Base-by-base conservation (phyloP, 116 monocot species). In the Trichopus zeylanicus region DNA sequence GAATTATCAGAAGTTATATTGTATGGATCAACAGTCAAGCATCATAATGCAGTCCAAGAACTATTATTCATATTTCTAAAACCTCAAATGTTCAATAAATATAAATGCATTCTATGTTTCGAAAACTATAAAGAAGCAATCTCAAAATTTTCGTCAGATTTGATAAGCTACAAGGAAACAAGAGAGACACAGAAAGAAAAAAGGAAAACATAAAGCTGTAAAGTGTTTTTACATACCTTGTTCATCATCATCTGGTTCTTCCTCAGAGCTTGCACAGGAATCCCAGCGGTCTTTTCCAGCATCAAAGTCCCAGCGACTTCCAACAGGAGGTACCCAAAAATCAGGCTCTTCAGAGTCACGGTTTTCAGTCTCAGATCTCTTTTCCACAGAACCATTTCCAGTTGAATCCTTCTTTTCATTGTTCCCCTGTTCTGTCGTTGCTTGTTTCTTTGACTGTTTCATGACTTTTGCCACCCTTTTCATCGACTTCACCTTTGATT, bases 251-350 rank as follows among this genome's bases (percentile, higher is more conserved):
- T 73, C 53, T 30, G 46, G 62, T 62, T 73, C 73, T 34, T 42
- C 1, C 25, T 57, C 55, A n/a, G 70, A 65, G 31, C 31, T 55
- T 23, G 48, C 19, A 57, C 26, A 63, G 61, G 72, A 61, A 63
- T 66, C 74, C 89, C 95, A 86, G 28, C 86, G 78, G 69, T 82
- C 78, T 61, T 71, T 83, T 54, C 86, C 90, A 81, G 83, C 73
- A 72, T 89, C 95, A 57, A 72, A 78, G 59, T 86, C 94, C 94
- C 89, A 89, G 29, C 86, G 94, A 29, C 75, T 63, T 31, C 86
- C 86, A 58, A 73, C 57, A 57, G 95, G 86, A 46, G 95, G 95
- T 13, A 70, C 67, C 95, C 95, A 95, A 61, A 89, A 87, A 64
- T 84, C 71, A 35, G 69, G 56, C 70, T 79, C 79, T 57, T 81